phyloP scores from a whole-genome alignment of 1,284 basidiomycete genomes.

The Agroathelia rolfsii region DNA sequence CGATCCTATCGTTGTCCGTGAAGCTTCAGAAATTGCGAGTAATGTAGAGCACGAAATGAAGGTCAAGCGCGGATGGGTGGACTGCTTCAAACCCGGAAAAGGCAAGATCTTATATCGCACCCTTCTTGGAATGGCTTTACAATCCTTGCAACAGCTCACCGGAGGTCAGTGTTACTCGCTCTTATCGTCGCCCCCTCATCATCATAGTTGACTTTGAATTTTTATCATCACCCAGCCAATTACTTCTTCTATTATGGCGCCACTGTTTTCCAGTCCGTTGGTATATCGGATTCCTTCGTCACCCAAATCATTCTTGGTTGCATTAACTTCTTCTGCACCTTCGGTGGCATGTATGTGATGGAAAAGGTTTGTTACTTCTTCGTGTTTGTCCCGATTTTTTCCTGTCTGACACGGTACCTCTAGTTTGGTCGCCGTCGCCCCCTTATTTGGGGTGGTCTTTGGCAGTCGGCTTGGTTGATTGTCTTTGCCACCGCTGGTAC shows the following conservation, averaged over 20 bases:
- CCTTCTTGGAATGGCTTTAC: constrained; percentile 56
- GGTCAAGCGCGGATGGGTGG: constrained; percentile 43
- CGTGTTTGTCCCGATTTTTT: constrained; percentile 2
- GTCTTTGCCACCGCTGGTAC: constrained; percentile 72
- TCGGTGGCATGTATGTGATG: constrained; percentile 62
- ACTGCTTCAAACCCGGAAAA: constrained; percentile 45
- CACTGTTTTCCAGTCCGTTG: constrained; percentile 60
- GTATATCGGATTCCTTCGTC: constrained; percentile 57
- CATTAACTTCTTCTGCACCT: constrained; percentile 64
- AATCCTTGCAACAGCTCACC: constrained; percentile 69
- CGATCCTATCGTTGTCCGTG: constrained; percentile 34
- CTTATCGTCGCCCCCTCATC: too few relatives aligned
- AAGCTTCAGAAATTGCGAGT: constrained; percentile 41
- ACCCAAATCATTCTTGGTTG: constrained; percentile 66
- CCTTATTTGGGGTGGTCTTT: constrained; percentile 59
- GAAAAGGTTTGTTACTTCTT: constrained; percentile 33
- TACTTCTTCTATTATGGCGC: constrained; percentile 69
- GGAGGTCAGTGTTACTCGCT: too few relatives aligned
- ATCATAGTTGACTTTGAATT: too few relatives aligned
- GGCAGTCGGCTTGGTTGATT: constrained; percentile 72
- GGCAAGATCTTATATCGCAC: constrained; percentile 55
- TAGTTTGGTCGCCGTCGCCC: constrained; percentile 54
- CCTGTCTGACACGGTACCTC: constrained; percentile 5
- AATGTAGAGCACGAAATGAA: constrained; percentile 38
- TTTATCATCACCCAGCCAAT: too few relatives aligned